Evolutionary conservation across 2,329 filamentous ascomycete genomes (phyloP).

Genomic region (Talaromyces sp.): DNA sequence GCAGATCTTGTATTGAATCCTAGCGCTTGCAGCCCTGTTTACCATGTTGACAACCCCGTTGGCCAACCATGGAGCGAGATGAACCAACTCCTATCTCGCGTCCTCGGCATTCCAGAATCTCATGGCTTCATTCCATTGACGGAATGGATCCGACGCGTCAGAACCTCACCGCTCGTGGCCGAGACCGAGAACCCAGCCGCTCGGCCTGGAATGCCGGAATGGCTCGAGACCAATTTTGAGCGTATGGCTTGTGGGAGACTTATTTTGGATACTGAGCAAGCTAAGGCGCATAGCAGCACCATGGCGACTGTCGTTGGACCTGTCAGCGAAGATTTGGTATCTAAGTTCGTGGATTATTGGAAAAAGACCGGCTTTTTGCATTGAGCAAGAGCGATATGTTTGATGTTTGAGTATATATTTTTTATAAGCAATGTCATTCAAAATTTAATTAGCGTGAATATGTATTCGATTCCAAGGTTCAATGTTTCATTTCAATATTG

Average conservation of each 20-base stretch:
- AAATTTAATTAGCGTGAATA: too few relatives aligned
- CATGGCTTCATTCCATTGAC: slow-evolving; percentile 45
- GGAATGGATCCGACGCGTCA: slow-evolving; percentile 46
- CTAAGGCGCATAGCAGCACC: slow-evolving; percentile 40
- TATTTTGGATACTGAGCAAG: slow-evolving; percentile 41
- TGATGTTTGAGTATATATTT: too few relatives aligned
- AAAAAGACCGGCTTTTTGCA: too few relatives aligned
- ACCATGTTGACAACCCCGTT: slow-evolving; percentile 52
- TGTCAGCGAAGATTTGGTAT: too few relatives aligned
- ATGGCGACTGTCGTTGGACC: too few relatives aligned
- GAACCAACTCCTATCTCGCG: slow-evolving; percentile 36
- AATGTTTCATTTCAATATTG: too few relatives aligned
- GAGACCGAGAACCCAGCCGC: slow-evolving; percentile 33
- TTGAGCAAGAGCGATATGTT: too few relatives aligned
- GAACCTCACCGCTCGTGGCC: slow-evolving; percentile 17
- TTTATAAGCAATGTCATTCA: too few relatives aligned
- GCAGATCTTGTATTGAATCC: slow-evolving; percentile 36
- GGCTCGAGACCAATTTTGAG: slow-evolving; percentile 36
- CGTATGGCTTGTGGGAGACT: slow-evolving; percentile 53
- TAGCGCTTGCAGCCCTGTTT: slow-evolving; percentile 32
- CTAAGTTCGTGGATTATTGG: too few relatives aligned
- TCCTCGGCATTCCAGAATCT: slow-evolving; percentile 36
- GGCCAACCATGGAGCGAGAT: slow-evolving; percentile 47
- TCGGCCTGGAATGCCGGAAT: slow-evolving; percentile 35
- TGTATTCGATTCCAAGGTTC: too few relatives aligned